A percentile compares a stretch with the other conserved stretches of the same genome.
phyloP scores from a whole-genome alignment of 352 stramenopile genomes.

The Pythium aristosporum region DNA sequence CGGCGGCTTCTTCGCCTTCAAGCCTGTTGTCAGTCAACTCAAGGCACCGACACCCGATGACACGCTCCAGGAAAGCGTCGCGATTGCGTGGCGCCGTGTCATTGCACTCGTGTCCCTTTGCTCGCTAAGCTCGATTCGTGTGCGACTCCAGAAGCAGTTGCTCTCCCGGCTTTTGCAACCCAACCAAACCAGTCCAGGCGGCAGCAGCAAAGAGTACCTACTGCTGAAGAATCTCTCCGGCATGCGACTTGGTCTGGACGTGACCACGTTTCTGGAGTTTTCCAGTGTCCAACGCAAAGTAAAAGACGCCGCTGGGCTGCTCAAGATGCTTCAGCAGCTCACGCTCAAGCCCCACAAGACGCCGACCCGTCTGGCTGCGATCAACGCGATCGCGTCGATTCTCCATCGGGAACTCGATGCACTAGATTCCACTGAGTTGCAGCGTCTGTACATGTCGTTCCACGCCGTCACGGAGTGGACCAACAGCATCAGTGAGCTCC shows the following conservation, averaged over 20 bases:
- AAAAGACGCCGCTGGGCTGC: slow-evolving; percentile 41
- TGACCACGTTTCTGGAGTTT: slow-evolving; percentile 18
- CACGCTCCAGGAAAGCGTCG: slow-evolving; percentile 24
- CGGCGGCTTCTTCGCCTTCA: slow-evolving; percentile 58
- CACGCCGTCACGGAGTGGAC: slow-evolving; percentile 57
- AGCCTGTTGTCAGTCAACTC: slow-evolving; percentile 17
- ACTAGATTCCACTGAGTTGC: slow-evolving; percentile 25
- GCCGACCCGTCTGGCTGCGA: slow-evolving; percentile 37
- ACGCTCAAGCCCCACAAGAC: slow-evolving; percentile 55
- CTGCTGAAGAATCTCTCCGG: slow-evolving; percentile 41
- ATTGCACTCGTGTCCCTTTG: slow-evolving; percentile 25
- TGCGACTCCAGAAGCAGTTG: slow-evolving; percentile 45
- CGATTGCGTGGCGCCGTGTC: slow-evolving; percentile 29
- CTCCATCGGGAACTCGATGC: slow-evolving; percentile 41
- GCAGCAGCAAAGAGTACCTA: slow-evolving; percentile 31
- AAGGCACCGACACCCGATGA: slow-evolving; percentile 9
- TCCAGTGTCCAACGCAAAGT: slow-evolving; percentile 21
- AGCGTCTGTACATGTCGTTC: slow-evolving; percentile 24
- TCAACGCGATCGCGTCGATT: slow-evolving; percentile 40
- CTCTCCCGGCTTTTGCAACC: slow-evolving; percentile 6
- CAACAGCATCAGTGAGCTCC: slow-evolving; percentile 54
- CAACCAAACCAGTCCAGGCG: slow-evolving; percentile 8
- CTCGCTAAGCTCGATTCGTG: slow-evolving; percentile 28
- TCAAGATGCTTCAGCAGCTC: slow-evolving; percentile 47
- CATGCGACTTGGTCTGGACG: slow-evolving; percentile 37